phyloP scores from a whole-genome alignment of 805 yeast species.

The Metahyphopichia silvanorum region DNA sequence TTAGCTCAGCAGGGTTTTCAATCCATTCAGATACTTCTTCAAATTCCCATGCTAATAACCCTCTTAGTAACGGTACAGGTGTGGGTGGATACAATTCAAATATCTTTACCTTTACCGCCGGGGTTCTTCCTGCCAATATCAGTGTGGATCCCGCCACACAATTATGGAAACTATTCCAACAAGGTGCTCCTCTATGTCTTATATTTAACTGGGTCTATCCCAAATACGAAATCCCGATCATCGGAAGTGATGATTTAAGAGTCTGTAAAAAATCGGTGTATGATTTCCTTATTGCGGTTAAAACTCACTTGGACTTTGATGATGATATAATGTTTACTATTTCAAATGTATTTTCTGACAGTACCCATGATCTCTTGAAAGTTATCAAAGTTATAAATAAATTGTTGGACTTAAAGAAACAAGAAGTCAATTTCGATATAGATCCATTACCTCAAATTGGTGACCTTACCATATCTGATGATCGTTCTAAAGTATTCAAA shows the following conservation, averaged over 20 bases:
- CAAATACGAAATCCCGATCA: slow-evolving; percentile 49
- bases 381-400: slow-evolving; percentile 70
- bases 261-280: slow-evolving; percentile 86
- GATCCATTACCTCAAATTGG: slow-evolving; percentile 7
- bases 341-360: slow-evolving; percentile 82
- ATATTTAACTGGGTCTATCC: slow-evolving; percentile 59
- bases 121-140: slow-evolving; percentile 69
- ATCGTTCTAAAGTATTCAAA: slow-evolving; percentile 72
- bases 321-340: slow-evolving; percentile 87
- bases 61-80: slow-evolving; percentile 8
- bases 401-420: slow-evolving; percentile 47
- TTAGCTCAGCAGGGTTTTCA: slow-evolving; percentile 32
- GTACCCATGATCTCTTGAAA: slow-evolving; percentile 71
- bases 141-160: slow-evolving; percentile 92
- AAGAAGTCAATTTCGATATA: slow-evolving; percentile 5
- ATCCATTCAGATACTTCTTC: slow-evolving; percentile 27
- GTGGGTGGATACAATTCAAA: slow-evolving; percentile 28
- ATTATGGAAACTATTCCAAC: slow-evolving; percentile 82
- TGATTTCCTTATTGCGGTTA: slow-evolving; percentile 85
- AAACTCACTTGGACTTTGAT: slow-evolving; percentile 64
- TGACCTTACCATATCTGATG: slow-evolving; percentile 41
- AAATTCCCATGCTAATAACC: slow-evolving; percentile 14
- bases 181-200: slow-evolving; percentile 88
- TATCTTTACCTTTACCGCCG: slow-evolving; percentile 66
- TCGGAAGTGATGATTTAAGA: slow-evolving; percentile 76